Percentiles rank a stretch among this genome's conserved stretches.
These are phyloP conservation scores for Lachancea kluyveri DNA, from an alignment of 805 yeast genomes.

Conservation along the genomic window DNA sequence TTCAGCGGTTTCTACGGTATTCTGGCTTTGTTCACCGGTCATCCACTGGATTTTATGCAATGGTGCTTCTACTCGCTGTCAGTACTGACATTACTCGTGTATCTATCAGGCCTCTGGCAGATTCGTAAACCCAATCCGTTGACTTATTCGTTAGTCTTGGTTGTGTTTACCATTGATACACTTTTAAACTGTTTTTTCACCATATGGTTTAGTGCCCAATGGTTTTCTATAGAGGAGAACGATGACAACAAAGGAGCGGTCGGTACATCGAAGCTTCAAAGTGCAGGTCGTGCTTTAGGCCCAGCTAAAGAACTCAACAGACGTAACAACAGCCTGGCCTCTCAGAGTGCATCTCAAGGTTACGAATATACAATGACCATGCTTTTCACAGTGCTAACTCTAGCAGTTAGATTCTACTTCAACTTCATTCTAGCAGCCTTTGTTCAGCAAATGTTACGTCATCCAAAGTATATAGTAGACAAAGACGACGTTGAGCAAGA, in stretches of 20 bases:
- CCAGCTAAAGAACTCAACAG: constrained; percentile 6
- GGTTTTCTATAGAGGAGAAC: constrained; percentile 52
- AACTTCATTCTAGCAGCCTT: constrained; percentile 54
- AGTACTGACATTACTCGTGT: constrained; percentile 55
- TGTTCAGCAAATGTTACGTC: constrained; percentile 47
- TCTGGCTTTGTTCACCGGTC: constrained; percentile 81
- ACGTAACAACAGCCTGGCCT: constrained; percentile 23
- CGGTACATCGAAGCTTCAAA: constrained; percentile 10
- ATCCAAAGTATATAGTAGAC: constrained; percentile 36
- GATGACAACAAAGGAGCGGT: constrained; percentile 12
- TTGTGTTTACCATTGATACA: constrained; percentile 64
- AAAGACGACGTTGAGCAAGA: constrained; percentile 33
- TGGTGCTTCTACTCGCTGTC: constrained; percentile 74
- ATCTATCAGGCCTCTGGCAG: constrained; percentile 48
- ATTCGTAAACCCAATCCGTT: constrained; percentile 52
- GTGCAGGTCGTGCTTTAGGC: constrained; percentile 8
- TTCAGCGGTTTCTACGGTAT: constrained; percentile 87
- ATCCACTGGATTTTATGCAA: constrained; percentile 74
- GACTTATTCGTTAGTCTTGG: constrained; percentile 54
- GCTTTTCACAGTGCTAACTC: constrained; percentile 42
- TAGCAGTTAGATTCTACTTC: constrained; percentile 51
- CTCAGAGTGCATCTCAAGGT: constrained; percentile 59
- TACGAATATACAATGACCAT: constrained; percentile 55
- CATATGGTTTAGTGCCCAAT: constrained; percentile 61
- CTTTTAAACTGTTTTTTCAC: constrained; percentile 62